Evolutionary conservation across 805 yeast genomes (phyloP), one percentile per base, ranked within the genome.

Genomic region (Candida hispaniensis): DNA sequence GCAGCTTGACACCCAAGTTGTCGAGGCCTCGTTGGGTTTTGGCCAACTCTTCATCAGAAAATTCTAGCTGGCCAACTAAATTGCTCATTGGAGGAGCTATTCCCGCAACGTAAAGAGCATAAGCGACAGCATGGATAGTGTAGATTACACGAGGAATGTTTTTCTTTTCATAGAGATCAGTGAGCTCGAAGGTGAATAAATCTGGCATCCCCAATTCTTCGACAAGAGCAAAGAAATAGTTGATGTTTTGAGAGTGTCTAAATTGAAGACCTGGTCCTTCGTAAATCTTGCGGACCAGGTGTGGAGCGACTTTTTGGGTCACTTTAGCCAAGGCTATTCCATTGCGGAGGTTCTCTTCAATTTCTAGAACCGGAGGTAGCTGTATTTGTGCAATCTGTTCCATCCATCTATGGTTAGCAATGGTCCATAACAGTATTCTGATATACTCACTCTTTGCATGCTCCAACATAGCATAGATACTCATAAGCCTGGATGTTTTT

Each of bases 131-230:
- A 59, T 88, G 95, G 21, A 91, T 58, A 47, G 96, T 86, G 56
- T 83, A 85, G 52, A 91, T 79, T 15, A 91, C 97, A 51, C 82
- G 86, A 10, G 97, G 97, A 13, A 86, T 70, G 51, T 88, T 80
- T 49, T 83, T 86, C 50, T 78, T 77, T 51, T 91, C 96, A 57
- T 85, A 91, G 21, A 91, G 64, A 56, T 91, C 98, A 3, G 94
- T 85, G 40, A 86, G 68, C 53, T 88, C 98, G 52, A 91, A 91
- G 30, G 79, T 69, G 54, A 86, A 91, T 38, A 85, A 66, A 39
- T 81, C 86, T 1, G 97, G 98, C 45, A 91, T 73, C 16, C 71
- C 75, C 41, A 83, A 66, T 40, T 63, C 69, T 39, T 71, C 76
- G 18, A 83, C 61, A 39, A 88, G 69, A 12, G 47, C 44, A 52